Conservation (phyloP, 2,329 filamentous ascomycete species). For the Penicillium sclerotiorum region DNA sequence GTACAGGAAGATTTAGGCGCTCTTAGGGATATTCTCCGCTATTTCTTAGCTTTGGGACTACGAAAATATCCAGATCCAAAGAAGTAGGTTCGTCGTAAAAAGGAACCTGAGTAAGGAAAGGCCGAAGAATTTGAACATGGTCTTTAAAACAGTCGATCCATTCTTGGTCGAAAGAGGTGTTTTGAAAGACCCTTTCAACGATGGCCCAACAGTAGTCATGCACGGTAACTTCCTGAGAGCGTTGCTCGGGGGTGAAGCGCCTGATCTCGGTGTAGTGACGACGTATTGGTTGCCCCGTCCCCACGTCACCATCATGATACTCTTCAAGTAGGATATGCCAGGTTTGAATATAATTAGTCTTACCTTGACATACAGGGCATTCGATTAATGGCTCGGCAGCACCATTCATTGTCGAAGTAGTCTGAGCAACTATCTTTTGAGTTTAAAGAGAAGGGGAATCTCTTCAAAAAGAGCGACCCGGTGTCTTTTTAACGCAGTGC, state of each 20-base stretch:
- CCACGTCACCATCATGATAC: neutral
- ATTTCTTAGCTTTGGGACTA: neutral
- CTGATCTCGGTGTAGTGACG: conserved; percentile 1
- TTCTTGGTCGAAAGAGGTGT: neutral
- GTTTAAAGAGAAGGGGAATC: neutral
- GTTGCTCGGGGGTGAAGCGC: neutral
- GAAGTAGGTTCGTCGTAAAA: neutral
- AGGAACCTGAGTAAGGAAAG: neutral
- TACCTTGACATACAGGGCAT: neutral
- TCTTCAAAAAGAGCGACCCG: neutral
- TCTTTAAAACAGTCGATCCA: conserved; percentile 1
- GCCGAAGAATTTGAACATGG: neutral
- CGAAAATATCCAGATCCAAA: conserved; percentile 1
- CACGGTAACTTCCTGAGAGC: neutral
- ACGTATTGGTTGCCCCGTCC: neutral
- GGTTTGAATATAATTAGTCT: neutral
- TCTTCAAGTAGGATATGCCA: neutral
- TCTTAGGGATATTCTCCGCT: neutral
- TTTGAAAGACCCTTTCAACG: neutral
- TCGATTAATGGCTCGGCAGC: neutral
- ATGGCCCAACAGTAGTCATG: conserved; percentile 6
- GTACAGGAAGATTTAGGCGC: neutral
- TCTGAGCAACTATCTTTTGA: neutral
- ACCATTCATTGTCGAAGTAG: neutral
- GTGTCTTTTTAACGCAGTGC: neutral